phyloP scores from a whole-genome alignment of 2,329 filamentous ascomycete species.

The Penicillium sp. region DNA sequence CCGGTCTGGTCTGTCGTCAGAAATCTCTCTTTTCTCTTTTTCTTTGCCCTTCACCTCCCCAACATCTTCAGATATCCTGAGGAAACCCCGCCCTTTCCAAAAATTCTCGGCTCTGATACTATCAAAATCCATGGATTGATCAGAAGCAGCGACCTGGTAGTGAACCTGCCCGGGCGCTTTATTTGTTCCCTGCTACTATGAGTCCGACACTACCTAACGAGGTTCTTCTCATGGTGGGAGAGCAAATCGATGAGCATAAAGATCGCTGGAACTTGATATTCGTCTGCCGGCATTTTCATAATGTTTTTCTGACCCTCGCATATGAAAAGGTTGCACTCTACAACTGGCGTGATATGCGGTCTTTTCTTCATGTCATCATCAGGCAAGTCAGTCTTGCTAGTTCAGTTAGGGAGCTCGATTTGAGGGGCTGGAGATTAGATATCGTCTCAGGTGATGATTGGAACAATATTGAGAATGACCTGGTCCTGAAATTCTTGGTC shows the following conservation, averaged over 20 bases:
- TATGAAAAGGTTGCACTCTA: slow-evolving; percentile 22
- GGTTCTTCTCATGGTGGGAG: slow-evolving; percentile 30
- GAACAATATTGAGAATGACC: background rate
- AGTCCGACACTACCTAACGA: slow-evolving; percentile 23
- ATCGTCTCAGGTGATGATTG: slow-evolving; percentile 6
- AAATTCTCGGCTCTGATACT: background rate
- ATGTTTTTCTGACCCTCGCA: slow-evolving; percentile 25
- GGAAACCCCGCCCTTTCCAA: background rate
- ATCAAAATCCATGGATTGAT: background rate
- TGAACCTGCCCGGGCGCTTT: background rate
- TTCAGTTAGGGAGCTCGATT: slow-evolving; percentile 23
- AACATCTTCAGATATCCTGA: background rate
- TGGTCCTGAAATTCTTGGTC: slow-evolving; percentile 7
- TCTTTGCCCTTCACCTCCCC: background rate
- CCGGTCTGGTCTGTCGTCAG: background rate
- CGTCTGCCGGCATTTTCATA: slow-evolving; percentile 26
- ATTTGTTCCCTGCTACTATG: background rate
- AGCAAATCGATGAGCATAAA: slow-evolving; percentile 23
- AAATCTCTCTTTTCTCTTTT: background rate
- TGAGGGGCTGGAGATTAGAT: slow-evolving; percentile 20
- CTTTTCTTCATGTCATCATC: slow-evolving; percentile 22
- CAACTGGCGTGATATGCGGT: slow-evolving; percentile 16
- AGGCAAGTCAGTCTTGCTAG: slow-evolving; percentile 22
- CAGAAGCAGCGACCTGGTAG: background rate
- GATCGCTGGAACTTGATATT: slow-evolving; percentile 29